phyloP scores from a whole-genome alignment of 2,329 filamentous ascomycete genomes.

The Periconia digitata region DNA sequence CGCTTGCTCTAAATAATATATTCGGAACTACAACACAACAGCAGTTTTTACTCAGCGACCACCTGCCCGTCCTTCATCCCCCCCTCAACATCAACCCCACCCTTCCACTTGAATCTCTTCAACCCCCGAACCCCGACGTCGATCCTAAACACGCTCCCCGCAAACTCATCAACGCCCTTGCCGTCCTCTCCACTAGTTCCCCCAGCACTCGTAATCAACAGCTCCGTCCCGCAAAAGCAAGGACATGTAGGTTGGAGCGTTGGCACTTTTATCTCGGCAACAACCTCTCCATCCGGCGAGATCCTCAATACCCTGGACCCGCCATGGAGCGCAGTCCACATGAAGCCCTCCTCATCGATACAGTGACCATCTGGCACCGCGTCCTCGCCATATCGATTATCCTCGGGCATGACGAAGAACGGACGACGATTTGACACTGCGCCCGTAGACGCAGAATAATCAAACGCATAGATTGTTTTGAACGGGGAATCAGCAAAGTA shows the following conservation, averaged over 20 bases:
- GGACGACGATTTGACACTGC: conserved; percentile 67
- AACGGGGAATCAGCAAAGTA: conserved; percentile 81
- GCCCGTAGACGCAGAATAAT: conserved; percentile 68
- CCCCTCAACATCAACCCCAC: conserved; percentile 28
- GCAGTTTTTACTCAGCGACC: conserved; percentile 27
- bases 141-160: conserved; percentile 73
- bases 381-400: conserved; percentile 47
- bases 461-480: conserved; percentile 70
- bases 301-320: conserved; percentile 75
- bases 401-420: conserved; percentile 70
- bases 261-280: conserved; percentile 75
- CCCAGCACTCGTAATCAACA: conserved; percentile 77
- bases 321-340: conserved; percentile 89
- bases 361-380: conserved; percentile 79
- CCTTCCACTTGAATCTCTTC: conserved; percentile 42
- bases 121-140: conserved; percentile 71
- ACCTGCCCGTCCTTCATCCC: conserved; percentile 32
- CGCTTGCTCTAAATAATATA: no score
- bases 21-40: no score
- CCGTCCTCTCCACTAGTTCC: conserved; percentile 54
- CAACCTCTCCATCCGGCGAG: conserved; percentile 66
- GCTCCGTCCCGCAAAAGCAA: conserved; percentile 70
- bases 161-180: conserved; percentile 63
- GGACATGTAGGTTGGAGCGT: conserved; percentile 81
- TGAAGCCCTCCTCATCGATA: conserved; percentile 78